Percentiles rank a stretch among this genome's conserved stretches.
These are phyloP conservation scores for Hypoxylon fragiforme DNA, from an alignment of 495 filamentous ascomycete genomes.

Conservation along the genomic window DNA sequence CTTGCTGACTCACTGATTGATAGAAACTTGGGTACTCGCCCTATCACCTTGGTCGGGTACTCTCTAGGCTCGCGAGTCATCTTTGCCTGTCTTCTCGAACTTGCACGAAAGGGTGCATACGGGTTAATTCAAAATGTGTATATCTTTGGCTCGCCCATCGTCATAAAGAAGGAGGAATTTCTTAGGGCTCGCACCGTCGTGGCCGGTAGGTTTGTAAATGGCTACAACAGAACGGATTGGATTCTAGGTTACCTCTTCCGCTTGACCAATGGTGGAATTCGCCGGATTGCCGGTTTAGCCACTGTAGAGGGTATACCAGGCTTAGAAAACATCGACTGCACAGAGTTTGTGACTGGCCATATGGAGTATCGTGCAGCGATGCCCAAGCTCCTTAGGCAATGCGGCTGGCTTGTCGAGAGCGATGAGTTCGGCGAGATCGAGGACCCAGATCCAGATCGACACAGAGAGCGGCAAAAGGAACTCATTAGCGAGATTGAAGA, in stretches of 20 bases:
- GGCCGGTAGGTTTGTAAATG: conserved; percentile 89
- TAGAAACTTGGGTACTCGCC: conserved; percentile 85
- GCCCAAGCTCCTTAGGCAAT: conserved; percentile 78
- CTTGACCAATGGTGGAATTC: conserved; percentile 88
- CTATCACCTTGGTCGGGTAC: conserved; percentile 95
- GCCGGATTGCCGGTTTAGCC: conserved; percentile 86
- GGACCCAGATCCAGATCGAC: conserved; percentile 94
- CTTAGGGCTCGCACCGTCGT: conserved; percentile 78
- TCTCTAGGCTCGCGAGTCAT: conserved; percentile 92
- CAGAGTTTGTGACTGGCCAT: conserved; percentile 84
- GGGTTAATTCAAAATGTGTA: conserved; percentile 95
- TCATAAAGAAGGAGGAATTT: conserved; percentile 92
- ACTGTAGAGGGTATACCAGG: conserved; percentile 75
- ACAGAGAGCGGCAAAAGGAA: conserved; percentile 83
- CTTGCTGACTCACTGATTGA: conserved; percentile 93
- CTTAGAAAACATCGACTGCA: conserved; percentile 89
- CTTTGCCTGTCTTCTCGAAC: conserved; percentile 86
- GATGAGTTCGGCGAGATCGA: conserved; percentile 98
- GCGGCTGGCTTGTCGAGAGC: conserved; percentile 83
- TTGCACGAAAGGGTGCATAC: conserved; percentile 82
- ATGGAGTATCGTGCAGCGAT: conserved; percentile 96
- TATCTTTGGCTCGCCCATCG: conserved; percentile 88
- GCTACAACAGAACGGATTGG: conserved; percentile 94
- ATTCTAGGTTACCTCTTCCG: conserved; percentile 97
- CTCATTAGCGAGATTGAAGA: conserved; percentile 96